These are phyloP conservation scores for Pontederia paniculata DNA, from an alignment of 176 grass and related monocot genomes.

Conservation along the genomic window DNA sequence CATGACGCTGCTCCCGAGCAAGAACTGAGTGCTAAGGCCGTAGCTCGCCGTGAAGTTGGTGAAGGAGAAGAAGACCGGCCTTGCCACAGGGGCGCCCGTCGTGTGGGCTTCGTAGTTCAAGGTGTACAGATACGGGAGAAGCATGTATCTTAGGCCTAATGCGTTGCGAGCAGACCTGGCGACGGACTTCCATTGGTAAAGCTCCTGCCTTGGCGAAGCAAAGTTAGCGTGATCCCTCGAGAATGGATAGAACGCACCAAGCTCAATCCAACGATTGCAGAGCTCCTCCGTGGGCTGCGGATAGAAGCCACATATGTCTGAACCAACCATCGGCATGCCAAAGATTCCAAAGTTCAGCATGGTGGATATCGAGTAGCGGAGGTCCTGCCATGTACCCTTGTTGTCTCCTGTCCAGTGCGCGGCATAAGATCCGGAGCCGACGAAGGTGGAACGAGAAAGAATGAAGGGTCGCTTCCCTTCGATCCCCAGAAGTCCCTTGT, in stretches of 20 bases:
- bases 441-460: slow-evolving; percentile 64
- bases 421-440: slow-evolving; percentile 57
- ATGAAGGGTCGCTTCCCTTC: slow-evolving; percentile 83
- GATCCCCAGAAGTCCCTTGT: slow-evolving; percentile 46
- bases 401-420: slow-evolving; percentile 95
- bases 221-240: slow-evolving; percentile 91
- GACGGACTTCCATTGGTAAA: slow-evolving; percentile 71
- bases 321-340: slow-evolving; percentile 87
- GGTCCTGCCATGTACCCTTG: slow-evolving; percentile 78
- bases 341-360: slow-evolving; percentile 89
- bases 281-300: slow-evolving; percentile 56
- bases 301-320: slow-evolving; percentile 84
- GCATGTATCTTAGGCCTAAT: slow-evolving; percentile 55
- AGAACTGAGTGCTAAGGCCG: slow-evolving; percentile 67
- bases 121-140: slow-evolving; percentile 82
- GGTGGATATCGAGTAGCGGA: slow-evolving; percentile 67
- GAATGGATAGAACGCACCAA: slow-evolving; percentile 94
- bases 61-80: slow-evolving; percentile 86
- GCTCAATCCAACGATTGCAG: slow-evolving; percentile 89
- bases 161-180: slow-evolving; percentile 67
- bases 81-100: slow-evolving; percentile 63
- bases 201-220: slow-evolving; percentile 69
- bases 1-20: slow-evolving; percentile 64
- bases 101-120: slow-evolving; percentile 64
- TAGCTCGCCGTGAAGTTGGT: slow-evolving; percentile 59